A percentile compares a stretch with the other conserved stretches of the same genome.
phyloP scores from a whole-genome alignment of 345 rosid species.

The Citrus hindsii region DNA sequence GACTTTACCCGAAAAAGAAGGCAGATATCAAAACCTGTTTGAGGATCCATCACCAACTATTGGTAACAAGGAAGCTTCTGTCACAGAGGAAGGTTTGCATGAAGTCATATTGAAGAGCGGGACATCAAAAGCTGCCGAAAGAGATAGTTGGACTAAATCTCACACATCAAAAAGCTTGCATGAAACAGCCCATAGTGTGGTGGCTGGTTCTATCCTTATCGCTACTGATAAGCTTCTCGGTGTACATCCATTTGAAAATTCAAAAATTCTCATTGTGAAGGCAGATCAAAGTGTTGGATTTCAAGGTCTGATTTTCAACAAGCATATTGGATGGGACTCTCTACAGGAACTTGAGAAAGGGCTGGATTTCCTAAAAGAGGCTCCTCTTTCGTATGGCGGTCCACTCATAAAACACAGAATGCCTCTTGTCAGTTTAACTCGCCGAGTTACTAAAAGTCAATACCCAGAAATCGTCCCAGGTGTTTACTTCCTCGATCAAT shows the following conservation, averaged over 20 bases:
- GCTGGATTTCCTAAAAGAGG: constrained; percentile 56
- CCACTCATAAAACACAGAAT: constrained; percentile 54
- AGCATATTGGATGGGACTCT: constrained; percentile 67
- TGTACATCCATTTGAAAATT: constrained; percentile 56
- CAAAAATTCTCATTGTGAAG: constrained; percentile 63
- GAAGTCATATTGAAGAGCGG: constrained; percentile 49
- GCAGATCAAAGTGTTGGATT: constrained; percentile 50
- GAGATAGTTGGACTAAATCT: constrained; percentile 23
- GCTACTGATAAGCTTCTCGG: constrained; percentile 60
- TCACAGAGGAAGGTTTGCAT: constrained; percentile 36
- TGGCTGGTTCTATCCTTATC: constrained; percentile 55
- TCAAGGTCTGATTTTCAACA: constrained; percentile 79
- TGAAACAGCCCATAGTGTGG: constrained; percentile 35
- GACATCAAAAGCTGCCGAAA: constrained; percentile 22
- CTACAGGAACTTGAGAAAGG: constrained; percentile 50
- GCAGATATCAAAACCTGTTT: constrained; percentile 21
- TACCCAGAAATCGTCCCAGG: constrained; percentile 59
- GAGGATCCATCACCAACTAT: constrained; percentile 20
- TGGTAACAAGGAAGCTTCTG: constrained; percentile 21
- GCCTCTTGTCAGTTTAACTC: constrained; percentile 69
- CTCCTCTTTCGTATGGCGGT: constrained; percentile 69
- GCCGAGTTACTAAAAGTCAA: constrained; percentile 26
- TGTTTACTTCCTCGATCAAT: constrained; percentile 65
- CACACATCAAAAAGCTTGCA: constrained; percentile 15
- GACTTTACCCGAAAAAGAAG: constrained; percentile 32